A percentile compares a stretch with the other conserved stretches of the same genome.
These are phyloP conservation scores for Sechiopsis laciniata DNA, from an alignment of 306 rosid genomes.

Conservation along the genomic window DNA sequence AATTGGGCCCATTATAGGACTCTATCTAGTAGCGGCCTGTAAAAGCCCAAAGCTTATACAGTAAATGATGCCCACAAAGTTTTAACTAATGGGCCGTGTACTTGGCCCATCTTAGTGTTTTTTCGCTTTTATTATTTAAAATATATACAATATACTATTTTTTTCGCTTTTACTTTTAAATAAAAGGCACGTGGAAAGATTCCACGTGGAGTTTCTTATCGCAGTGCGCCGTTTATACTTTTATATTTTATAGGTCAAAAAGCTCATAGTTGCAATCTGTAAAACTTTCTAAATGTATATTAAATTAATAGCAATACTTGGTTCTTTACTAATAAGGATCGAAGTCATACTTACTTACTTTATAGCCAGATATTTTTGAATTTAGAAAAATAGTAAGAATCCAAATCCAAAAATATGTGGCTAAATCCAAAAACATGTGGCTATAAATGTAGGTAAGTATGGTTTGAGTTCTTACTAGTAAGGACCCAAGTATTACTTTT, in stretches of 20 bases:
- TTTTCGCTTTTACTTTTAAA: background rate
- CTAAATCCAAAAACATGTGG: no score
- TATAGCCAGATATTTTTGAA: no score
- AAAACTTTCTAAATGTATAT: background rate
- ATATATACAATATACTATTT: no score
- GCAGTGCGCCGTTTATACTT: background rate
- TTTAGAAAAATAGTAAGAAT: no score
- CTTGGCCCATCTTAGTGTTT: background rate
- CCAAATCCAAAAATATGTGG: no score
- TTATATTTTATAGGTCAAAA: background rate
- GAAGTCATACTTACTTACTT: no score
- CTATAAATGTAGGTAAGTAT: no score
- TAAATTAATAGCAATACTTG: no score
- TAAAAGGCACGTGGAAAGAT: slow-evolving; percentile 8
- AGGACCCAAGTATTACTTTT: no score
- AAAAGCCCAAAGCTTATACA: background rate
- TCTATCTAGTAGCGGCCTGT: background rate
- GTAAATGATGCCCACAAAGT: background rate
- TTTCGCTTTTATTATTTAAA: background rate
- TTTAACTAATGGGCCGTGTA: background rate
- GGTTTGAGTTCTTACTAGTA: no score
- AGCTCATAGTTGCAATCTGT: background rate
- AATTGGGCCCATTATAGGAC: background rate
- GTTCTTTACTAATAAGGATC: no score
- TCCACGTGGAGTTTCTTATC: background rate